Evolutionary conservation across 768 basidiomycete species (phyloP).

Genomic region (Suillus alpinus): DNA sequence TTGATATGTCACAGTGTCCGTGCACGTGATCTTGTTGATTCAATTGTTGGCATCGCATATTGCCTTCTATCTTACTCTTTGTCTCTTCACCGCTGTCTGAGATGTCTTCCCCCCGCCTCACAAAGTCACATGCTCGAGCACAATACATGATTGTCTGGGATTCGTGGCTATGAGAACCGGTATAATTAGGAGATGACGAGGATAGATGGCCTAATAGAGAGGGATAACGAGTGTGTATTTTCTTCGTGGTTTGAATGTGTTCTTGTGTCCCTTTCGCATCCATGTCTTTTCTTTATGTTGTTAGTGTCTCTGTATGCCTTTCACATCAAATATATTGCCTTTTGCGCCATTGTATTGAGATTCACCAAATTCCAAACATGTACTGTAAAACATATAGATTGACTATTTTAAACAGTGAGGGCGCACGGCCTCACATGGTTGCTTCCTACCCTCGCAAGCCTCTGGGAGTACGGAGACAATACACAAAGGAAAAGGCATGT

Average conservation of each 20-base stretch:
- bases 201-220: background rate
- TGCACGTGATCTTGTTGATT: background rate
- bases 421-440: background rate
- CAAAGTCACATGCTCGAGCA: background rate
- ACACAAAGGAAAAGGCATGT: background rate
- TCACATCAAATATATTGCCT: background rate
- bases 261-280: background rate
- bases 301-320: background rate
- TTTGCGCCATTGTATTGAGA: background rate
- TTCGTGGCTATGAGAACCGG: background rate
- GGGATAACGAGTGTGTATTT: background rate
- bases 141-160: background rate
- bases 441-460: background rate
- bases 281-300: background rate
- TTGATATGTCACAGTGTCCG: background rate
- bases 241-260: background rate
- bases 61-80: background rate
- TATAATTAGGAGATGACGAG: background rate
- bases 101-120: background rate
- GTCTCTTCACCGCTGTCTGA: background rate
- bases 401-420: background rate
- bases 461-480: background rate
- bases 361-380: background rate
- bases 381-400: background rate
- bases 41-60: background rate